Base-by-base conservation (phyloP, 495 filamentous ascomycete species). In the Cudoniella acicularis region DNA sequence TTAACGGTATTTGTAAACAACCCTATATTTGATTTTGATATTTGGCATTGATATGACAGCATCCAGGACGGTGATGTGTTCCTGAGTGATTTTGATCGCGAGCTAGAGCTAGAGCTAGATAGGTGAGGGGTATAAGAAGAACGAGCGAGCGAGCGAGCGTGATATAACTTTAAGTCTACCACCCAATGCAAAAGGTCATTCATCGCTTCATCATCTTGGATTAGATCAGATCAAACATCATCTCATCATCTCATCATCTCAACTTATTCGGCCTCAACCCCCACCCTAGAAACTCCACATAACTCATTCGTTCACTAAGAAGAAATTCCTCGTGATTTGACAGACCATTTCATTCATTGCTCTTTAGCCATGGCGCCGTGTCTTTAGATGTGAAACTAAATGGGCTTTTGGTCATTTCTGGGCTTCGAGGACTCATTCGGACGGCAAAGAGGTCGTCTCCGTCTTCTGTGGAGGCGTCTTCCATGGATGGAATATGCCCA, bases 371-470 rank as follows among this genome's bases (percentile, higher is more conserved):
- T 2, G 63, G 63, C 24, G 53, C 57, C 3, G 54, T 64, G 26
- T 66, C 63, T 47, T 51, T 61, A 6, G 55, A 25, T 16, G 66
- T 42, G 58, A 80, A 71, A 57, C 78, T 81, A 64, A 91, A 91
- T 8, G 88, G 88, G 63, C 88, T 92, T 51, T 83, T 84, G 43
- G 78, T 81, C 66, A 91, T 87, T 65, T 92, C 89, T 0, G 90
- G 89, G 58, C 87, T 87, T 27, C 88, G 80, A 8, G 89, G 89
- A 61, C 86, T 89, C 77, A 95, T 80, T 17, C 88, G 87, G 52
- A 92, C 80, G 18, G 89, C 89, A 66, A 93, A 95, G 23, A 92
- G 75, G 11, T 86, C 89, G 45, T 91, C 89, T 64, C 89, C 83
- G 2, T 74, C 79, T 10, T 85, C 82, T n/a, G n/a, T n/a, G n/a